Evolutionary conservation across 2,329 filamentous ascomycete genomes (phyloP).

Genomic region (Stromatinia cepivora): DNA sequence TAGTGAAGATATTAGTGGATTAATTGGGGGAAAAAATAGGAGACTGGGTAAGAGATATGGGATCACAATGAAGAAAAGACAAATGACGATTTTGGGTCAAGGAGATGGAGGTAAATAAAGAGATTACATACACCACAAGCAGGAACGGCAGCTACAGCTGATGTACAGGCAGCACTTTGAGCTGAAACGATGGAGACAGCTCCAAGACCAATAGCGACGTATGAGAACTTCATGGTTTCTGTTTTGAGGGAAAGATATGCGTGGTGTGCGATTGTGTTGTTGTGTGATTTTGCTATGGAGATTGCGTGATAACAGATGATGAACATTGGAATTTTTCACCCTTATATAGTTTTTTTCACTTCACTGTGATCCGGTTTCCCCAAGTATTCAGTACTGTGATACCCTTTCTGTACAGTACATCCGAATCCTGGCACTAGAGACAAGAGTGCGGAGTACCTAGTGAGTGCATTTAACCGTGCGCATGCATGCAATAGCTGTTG

Average conservation of each 20-base stretch:
- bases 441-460: background rate
- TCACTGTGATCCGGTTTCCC: background rate
- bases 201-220: constrained; percentile 11
- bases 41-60: background rate
- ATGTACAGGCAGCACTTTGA: constrained; percentile 13
- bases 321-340: background rate
- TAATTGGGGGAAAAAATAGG: too few species aligned
- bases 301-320: background rate
- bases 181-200: constrained; percentile 10
- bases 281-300: background rate
- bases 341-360: constrained; percentile 2
- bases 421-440: background rate
- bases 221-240: constrained; percentile 18
- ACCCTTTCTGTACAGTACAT: background rate
- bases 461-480: background rate
- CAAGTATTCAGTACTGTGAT: background rate
- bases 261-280: background rate
- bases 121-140: constrained; percentile 14
- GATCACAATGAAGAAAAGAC: too few species aligned
- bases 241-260: background rate
- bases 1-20: background rate
- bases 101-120: background rate
- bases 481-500: background rate
- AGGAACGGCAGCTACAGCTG: constrained; percentile 9
- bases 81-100: background rate